phyloP scores from a whole-genome alignment of 116 monocot species.

The Papilionanthe hybrid region DNA sequence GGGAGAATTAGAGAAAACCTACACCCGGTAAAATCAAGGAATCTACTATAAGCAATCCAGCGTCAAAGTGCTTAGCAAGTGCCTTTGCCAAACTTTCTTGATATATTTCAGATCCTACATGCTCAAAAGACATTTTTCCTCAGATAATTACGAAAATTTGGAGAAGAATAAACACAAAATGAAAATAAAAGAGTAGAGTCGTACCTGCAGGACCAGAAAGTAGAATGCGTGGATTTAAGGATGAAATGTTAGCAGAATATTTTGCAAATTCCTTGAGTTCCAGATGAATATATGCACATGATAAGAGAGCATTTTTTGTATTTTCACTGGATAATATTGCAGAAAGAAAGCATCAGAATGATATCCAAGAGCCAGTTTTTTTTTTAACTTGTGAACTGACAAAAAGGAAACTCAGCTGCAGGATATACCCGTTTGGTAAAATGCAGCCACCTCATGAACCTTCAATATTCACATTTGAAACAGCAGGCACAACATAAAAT shows the following conservation, averaged over 20 bases:
- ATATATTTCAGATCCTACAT: slow-evolving; percentile 93
- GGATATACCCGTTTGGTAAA: no score
- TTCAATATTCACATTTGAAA: neutral
- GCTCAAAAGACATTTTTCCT: slow-evolving; percentile 8
- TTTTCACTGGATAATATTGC: slow-evolving; percentile 44
- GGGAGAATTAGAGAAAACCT: slow-evolving; percentile 25
- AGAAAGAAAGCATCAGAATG: neutral
- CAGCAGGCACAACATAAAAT: neutral
- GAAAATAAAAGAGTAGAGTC: slow-evolving; percentile 1
- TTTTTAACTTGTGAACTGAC: neutral
- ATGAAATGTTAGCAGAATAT: slow-evolving; percentile 63
- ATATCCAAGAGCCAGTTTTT: neutral
- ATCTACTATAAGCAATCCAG: slow-evolving; percentile 75
- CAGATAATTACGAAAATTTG: slow-evolving; percentile 7
- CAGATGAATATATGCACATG: slow-evolving; percentile 81
- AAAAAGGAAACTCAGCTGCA: neutral
- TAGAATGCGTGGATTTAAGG: slow-evolving; percentile 63
- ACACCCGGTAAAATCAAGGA: slow-evolving; percentile 71
- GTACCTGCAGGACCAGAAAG: slow-evolving; percentile 88
- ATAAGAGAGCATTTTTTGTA: slow-evolving; percentile 72
- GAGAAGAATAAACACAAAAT: neutral
- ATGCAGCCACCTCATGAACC: no score
- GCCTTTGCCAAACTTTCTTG: slow-evolving; percentile 85
- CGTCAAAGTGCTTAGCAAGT: slow-evolving; percentile 75
- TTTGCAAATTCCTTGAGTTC: slow-evolving; percentile 72